phyloP scores from a whole-genome alignment of 2,329 filamentous ascomycete species.

The Beauveria caledonica region DNA sequence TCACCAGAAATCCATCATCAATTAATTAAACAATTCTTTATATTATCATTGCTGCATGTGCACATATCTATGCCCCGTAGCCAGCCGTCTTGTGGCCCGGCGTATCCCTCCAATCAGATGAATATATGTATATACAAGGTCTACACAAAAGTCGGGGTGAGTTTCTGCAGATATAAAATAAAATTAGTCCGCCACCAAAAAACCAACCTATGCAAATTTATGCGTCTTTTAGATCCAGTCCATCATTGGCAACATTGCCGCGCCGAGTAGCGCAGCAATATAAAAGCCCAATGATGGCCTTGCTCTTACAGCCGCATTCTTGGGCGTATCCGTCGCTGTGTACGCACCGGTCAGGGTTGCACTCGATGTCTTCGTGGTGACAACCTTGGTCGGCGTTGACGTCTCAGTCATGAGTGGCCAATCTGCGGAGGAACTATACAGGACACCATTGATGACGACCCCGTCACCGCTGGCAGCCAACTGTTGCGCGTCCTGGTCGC shows the following conservation, averaged over 20 bases:
- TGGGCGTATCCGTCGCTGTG: slow-evolving; percentile 28
- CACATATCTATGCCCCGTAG: not conserved
- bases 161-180: not conserved
- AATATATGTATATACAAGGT: not conserved
- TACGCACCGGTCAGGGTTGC: slow-evolving; percentile 25
- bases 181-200: not conserved
- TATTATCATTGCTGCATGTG: not conserved
- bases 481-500: slow-evolving; percentile 39
- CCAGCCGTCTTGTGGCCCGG: slow-evolving; percentile 3
- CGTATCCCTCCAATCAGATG: not conserved
- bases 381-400: slow-evolving; percentile 16
- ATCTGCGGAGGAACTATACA: slow-evolving; percentile 35
- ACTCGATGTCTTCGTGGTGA: slow-evolving; percentile 15
- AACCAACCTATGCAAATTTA: not conserved
- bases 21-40: no score
- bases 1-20: no score
- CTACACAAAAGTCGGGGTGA: not conserved
- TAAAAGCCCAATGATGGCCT: not conserved
- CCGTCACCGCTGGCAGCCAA: slow-evolving; percentile 43
- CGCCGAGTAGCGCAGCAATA: not conserved
- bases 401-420: slow-evolving; percentile 30
- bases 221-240: not conserved
- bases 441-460: slow-evolving; percentile 51
- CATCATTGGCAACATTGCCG: not conserved
- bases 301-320: slow-evolving; percentile 7